These are phyloP conservation scores for Xylariaceae sp. DNA, from an alignment of 2,329 filamentous ascomycete genomes.

Conservation along the genomic window DNA sequence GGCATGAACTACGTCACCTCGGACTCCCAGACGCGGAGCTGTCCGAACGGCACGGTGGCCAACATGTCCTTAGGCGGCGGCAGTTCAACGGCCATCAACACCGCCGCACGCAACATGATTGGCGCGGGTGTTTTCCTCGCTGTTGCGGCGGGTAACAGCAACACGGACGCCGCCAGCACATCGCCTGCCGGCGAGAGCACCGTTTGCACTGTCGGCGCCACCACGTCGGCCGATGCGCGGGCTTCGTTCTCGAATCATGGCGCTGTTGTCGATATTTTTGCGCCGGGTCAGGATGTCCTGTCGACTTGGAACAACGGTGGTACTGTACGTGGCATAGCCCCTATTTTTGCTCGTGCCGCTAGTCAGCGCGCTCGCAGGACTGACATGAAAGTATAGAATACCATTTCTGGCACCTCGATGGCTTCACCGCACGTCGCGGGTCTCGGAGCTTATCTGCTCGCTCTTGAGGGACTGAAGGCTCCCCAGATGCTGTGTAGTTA, in stretches of 20 bases:
- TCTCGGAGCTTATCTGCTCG: slow-evolving; percentile 56
- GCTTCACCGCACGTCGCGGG: slow-evolving; percentile 60
- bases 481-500: slow-evolving; percentile 42
- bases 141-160: slow-evolving; percentile 54
- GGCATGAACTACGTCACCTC: slow-evolving; percentile 41
- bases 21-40: slow-evolving; percentile 42
- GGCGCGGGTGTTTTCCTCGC: slow-evolving; percentile 48
- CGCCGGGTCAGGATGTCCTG: slow-evolving; percentile 40
- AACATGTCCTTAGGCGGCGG: slow-evolving; percentile 55
- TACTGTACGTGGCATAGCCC: slow-evolving; percentile 21
- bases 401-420: slow-evolving; percentile 61
- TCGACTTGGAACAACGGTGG: slow-evolving; percentile 41
- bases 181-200: slow-evolving; percentile 48
- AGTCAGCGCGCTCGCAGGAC: too few relatives aligned
- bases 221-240: slow-evolving; percentile 37
- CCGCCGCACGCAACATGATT: slow-evolving; percentile 46
- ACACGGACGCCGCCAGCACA: slow-evolving; percentile 37
- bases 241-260: slow-evolving; percentile 53
- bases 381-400: slow-evolving; percentile 23
- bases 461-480: slow-evolving; percentile 38
- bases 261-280: slow-evolving; percentile 41
- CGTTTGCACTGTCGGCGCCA: slow-evolving; percentile 54
- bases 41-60: slow-evolving; percentile 45
- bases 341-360: not conserved
- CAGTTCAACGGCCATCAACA: slow-evolving; percentile 47